Evolutionary conservation across 2,329 filamentous ascomycete species (phyloP), one percentile per base, ranked within the genome.

Genomic region (Arthrobotrys entomopaga): DNA sequence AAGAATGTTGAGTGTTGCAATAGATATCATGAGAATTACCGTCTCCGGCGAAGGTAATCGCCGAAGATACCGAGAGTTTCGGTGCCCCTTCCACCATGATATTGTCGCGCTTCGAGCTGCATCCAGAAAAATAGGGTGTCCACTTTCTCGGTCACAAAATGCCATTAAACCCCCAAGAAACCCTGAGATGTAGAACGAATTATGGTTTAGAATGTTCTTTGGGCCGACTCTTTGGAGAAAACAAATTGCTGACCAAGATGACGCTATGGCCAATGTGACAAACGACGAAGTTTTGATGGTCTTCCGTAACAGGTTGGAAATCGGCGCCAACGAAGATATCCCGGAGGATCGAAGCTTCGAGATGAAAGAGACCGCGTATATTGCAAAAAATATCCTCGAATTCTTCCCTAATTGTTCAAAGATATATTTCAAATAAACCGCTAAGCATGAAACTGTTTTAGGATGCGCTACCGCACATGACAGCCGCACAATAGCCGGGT

Each of bases 391-490:
- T 8, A 66, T 20, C 19, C 48, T 48, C 1, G 49, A 13, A 53
- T 73, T 66, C 43, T 26, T 61, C 10, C 54, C 50, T 29, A 73
- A 63, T 26, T 65, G 61, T 10, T 38, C 24, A 5, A 57, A 22
- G 20, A 29, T 24, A 42, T 63, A 73, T 48, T 49, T 34, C 3
- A 38, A 10, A 43, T 65, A 73, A 11, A 61, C 61, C 38, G 59
- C 38, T 2, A 52, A 48, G 11, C 69, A 73, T 15, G 69, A 73
- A 19, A 73, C 69, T 3, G 49, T 66, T 43, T 50, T 57, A 7
- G 69, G 69, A 34, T 73, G 69, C 2, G 63, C 61, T 49, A 73
- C n/a, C n/a, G 69, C 69, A 58, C 69, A 73, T 24, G 69, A 73
- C 7, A 73, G 61, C 20, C 66, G 61, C 2, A 20, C 43, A 34